Evolutionary conservation across 208 protist species (phyloP).

Genomic region (Jaenimonas drosophilae): DNA sequence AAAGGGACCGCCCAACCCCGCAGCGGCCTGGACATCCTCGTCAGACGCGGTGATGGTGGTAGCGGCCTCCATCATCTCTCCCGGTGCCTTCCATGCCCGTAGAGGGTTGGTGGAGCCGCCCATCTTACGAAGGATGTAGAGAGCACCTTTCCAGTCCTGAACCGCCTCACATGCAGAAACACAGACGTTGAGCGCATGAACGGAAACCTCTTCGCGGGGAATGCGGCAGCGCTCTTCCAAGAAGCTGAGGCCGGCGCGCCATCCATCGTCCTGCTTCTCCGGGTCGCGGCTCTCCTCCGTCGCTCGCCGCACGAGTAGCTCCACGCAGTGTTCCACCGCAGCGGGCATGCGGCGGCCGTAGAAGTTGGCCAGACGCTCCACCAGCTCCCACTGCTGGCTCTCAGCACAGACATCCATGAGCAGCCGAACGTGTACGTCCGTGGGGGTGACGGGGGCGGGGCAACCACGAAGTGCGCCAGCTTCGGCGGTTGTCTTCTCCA

Average conservation of each 20-base stretch:
- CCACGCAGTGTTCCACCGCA: constrained; percentile 24
- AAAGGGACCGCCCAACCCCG: constrained; percentile 7
- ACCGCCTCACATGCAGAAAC: constrained; percentile 47
- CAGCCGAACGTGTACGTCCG: constrained; percentile 24
- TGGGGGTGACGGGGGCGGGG: constrained; percentile 18
- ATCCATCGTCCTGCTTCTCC: background rate
- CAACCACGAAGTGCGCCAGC: background rate
- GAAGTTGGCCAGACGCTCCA: constrained; percentile 26
- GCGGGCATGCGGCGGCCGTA: constrained; percentile 24
- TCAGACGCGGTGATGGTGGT: background rate
- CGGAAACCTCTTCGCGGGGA: constrained; percentile 31
- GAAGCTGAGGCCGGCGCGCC: too few species aligned
- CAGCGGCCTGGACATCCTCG: background rate
- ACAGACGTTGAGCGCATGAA: constrained; percentile 65
- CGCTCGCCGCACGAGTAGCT: constrained; percentile 18
- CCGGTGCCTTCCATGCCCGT: constrained; percentile 8
- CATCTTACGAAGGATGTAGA: constrained; percentile 62
- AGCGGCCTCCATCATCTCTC: background rate
- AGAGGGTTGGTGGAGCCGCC: constrained; percentile 44
- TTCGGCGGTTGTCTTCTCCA: background rate
- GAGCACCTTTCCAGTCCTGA: constrained; percentile 52
- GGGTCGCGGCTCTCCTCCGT: background rate
- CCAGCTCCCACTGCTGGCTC: constrained; percentile 34
- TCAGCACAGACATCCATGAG: constrained; percentile 45
- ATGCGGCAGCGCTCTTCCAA: constrained; percentile 14